Conservation (phyloP, 331 rosid species). For the Saraca asoca region DNA sequence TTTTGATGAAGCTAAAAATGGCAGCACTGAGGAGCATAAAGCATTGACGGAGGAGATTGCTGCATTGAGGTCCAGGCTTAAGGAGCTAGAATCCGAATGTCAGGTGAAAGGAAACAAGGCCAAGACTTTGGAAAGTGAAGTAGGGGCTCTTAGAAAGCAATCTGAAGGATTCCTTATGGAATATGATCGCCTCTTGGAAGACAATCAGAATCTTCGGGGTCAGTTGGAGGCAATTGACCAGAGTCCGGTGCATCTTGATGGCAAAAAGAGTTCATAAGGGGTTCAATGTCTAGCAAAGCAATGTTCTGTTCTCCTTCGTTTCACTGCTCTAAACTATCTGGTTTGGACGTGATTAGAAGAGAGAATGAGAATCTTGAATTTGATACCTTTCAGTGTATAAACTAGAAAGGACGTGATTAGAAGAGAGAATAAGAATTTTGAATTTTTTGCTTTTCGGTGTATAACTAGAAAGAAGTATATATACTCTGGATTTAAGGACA, state of each 20-base stretch:
- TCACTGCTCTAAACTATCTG: too few species aligned
- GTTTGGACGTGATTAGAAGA: too few species aligned
- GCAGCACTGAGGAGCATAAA: constrained; percentile 40
- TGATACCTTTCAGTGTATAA: too few species aligned
- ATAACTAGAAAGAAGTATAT: too few species aligned
- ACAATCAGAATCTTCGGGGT: constrained; percentile 65
- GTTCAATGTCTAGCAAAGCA: background rate
- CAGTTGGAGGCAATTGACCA: constrained; percentile 62
- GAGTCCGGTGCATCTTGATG: constrained; percentile 37
- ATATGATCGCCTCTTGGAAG: constrained; percentile 69
- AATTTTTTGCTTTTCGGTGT: too few species aligned
- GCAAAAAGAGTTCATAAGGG: constrained; percentile 43
- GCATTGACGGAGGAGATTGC: constrained; percentile 61
- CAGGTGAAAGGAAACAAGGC: constrained; percentile 54
- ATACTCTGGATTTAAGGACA: too few species aligned
- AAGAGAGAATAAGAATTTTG: too few species aligned
- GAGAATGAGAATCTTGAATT: too few species aligned
- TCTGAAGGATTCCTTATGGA: constrained; percentile 74
- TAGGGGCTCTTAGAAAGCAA: constrained; percentile 71
- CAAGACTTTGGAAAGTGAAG: constrained; percentile 53
- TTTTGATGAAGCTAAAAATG: constrained; percentile 47
- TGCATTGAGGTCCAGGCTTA: constrained; percentile 45
- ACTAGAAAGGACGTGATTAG: too few species aligned
- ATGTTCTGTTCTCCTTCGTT: too few species aligned
- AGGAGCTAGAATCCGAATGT: constrained; percentile 62